Conservation (phyloP, 306 rosid genomes). For the Dalbergia oliveri region DNA sequence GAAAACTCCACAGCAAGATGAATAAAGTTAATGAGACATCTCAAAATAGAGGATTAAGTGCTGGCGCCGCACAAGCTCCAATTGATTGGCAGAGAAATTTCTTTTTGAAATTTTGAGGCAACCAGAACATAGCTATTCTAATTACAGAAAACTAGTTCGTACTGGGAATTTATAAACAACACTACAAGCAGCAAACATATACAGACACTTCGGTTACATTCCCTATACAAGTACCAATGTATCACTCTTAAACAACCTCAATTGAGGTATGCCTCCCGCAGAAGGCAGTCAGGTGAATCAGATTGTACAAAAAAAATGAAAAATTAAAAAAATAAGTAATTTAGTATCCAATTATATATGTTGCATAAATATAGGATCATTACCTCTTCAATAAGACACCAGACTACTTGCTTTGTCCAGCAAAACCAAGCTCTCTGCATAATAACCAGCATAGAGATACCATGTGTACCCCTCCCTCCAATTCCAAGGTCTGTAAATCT, state of each 20-base stretch:
- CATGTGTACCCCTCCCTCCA: constrained; percentile 32
- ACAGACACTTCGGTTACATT: neutral
- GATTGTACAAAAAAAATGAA: neutral
- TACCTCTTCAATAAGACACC: constrained; percentile 45
- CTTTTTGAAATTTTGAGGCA: neutral
- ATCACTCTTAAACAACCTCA: neutral
- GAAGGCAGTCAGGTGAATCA: neutral
- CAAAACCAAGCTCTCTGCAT: constrained; percentile 48
- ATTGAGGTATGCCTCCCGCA: neutral
- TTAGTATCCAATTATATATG: neutral
- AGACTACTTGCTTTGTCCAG: constrained; percentile 23
- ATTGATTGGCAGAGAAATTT: neutral
- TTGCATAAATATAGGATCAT: neutral
- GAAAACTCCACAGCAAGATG: constrained; percentile 2
- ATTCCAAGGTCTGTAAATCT: constrained; percentile 16
- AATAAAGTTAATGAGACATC: neutral
- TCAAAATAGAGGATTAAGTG: neutral
- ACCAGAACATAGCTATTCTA: constrained; percentile 9
- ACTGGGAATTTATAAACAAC: neutral
- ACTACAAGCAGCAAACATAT: neutral
- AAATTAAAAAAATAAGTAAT: neutral
- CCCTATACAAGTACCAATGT: neutral
- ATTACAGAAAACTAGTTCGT: neutral
- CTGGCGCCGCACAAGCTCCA: neutral
- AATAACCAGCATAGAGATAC: constrained; percentile 36